Evolutionary conservation across 164 flowering plant genomes (phyloP).

Genomic region (Aristolochia californica): DNA sequence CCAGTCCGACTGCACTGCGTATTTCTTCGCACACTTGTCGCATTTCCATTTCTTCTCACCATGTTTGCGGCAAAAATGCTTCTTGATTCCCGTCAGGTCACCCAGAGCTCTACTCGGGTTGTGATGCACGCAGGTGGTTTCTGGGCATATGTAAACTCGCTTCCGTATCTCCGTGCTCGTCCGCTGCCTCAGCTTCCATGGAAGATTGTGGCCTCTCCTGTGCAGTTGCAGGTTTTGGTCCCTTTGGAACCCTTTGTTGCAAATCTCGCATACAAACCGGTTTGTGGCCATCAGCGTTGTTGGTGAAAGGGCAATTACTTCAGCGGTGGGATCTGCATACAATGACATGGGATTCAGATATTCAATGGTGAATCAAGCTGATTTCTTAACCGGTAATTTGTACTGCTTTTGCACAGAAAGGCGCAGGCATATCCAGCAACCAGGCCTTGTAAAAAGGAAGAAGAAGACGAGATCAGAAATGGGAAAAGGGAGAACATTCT

Average conservation of each 20-base stretch:
- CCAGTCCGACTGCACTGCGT: conserved; percentile 63
- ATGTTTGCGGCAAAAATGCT: conserved; percentile 52
- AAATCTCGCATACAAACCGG: conserved; percentile 46
- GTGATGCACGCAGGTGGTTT: conserved; percentile 44
- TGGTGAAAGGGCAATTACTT: conserved; percentile 52
- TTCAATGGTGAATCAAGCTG: conserved; percentile 24
- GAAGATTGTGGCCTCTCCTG: conserved; percentile 53
- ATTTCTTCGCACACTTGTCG: conserved; percentile 51
- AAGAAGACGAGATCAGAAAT: too few species aligned
- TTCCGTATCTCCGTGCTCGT: conserved; percentile 32
- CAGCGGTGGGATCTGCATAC: conserved; percentile 43
- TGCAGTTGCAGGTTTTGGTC: conserved; percentile 58
- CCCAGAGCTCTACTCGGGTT: conserved; percentile 48
- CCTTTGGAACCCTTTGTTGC: conserved; percentile 56
- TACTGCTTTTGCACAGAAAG: too few species aligned
- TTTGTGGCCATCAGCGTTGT: conserved; percentile 45
- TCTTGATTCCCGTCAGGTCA: conserved; percentile 55
- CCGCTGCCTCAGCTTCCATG: conserved; percentile 61
- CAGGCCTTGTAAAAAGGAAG: too few species aligned
- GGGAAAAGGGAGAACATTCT: too few species aligned
- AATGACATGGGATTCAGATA: background rate
- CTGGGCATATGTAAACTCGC: conserved; percentile 54
- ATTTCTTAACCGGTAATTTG: too few species aligned
- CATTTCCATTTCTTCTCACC: conserved; percentile 72
- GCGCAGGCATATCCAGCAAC: too few species aligned